Percentiles rank a stretch among this genome's conserved stretches.
These are phyloP conservation scores for Pulveroboletus sp. DNA, from an alignment of 768 basidiomycete species.

Conservation along the genomic window DNA sequence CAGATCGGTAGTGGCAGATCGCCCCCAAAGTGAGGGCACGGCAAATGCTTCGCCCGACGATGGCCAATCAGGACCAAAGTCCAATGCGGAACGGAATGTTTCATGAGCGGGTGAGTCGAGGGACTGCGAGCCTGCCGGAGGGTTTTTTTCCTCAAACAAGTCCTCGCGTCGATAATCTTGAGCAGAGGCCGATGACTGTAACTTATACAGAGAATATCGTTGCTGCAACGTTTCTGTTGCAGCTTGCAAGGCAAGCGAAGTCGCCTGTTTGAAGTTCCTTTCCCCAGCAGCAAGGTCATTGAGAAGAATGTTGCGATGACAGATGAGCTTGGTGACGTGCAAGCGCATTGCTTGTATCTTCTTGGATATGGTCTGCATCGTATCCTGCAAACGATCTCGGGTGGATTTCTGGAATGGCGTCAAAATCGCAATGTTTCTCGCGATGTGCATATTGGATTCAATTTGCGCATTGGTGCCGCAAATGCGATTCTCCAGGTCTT, in stretches of 20 bases:
- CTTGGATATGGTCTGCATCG: slow-evolving; percentile 62
- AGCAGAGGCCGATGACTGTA: slow-evolving; percentile 35
- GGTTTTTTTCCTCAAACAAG: slow-evolving; percentile 11
- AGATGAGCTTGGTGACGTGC: slow-evolving; percentile 68
- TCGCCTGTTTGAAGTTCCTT: slow-evolving; percentile 61
- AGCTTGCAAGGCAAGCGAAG: slow-evolving; percentile 68
- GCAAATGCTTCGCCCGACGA: slow-evolving; percentile 39
- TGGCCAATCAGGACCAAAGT: slow-evolving; percentile 51
- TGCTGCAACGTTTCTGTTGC: slow-evolving; percentile 65
- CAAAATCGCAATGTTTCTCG: slow-evolving; percentile 79
- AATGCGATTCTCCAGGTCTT: slow-evolving; percentile 61
- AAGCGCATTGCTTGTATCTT: slow-evolving; percentile 66
- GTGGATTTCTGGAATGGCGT: slow-evolving; percentile 87
- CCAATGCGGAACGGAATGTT: slow-evolving; percentile 69
- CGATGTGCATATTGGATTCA: slow-evolving; percentile 64
- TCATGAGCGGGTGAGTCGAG: slow-evolving; percentile 50
- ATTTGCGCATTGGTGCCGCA: slow-evolving; percentile 54
- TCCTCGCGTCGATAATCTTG: slow-evolving; percentile 23
- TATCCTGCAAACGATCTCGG: slow-evolving; percentile 65
- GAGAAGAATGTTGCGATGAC: slow-evolving; percentile 72
- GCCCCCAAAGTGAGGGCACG: slow-evolving; percentile 31
- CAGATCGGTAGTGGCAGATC: slow-evolving; percentile 34
- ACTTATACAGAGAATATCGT: slow-evolving; percentile 31
- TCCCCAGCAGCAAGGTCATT: slow-evolving; percentile 75
- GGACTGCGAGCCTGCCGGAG: slow-evolving; percentile 14